Conservation (phyloP, 2,329 filamentous ascomycete genomes). For the Trichoderma breve region DNA sequence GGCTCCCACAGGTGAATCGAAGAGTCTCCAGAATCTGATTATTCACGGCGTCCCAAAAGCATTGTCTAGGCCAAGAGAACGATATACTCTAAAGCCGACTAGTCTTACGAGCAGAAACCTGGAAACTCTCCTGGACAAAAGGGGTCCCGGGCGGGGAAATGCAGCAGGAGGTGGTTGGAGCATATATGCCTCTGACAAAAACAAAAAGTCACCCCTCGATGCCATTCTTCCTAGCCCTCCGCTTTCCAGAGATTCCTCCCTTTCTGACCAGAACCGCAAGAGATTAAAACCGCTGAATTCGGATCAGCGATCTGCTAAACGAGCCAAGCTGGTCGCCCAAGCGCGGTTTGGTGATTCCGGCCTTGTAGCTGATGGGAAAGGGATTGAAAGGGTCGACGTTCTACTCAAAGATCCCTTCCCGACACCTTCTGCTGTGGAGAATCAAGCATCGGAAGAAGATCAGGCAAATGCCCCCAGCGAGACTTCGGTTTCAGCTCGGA, state of each 20-base stretch:
- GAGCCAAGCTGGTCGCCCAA: conserved; percentile 59
- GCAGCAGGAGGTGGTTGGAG: conserved; percentile 75
- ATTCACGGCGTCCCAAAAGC: conserved; percentile 80
- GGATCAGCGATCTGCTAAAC: conserved; percentile 48
- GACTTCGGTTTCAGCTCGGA: conserved; percentile 25
- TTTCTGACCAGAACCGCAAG: conserved; percentile 31
- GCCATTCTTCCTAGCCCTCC: conserved; percentile 48
- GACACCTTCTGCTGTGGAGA: conserved; percentile 20
- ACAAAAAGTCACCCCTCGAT: conserved; percentile 55
- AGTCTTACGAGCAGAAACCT: conserved; percentile 70
- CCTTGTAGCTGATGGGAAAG: conserved; percentile 54
- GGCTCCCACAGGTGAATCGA: conserved; percentile 50
- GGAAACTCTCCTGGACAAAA: conserved; percentile 63
- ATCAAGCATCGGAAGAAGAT: conserved; percentile 26
- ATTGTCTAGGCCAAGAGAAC: conserved; percentile 68
- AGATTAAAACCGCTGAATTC: conserved; percentile 27
- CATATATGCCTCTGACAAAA: conserved; percentile 67
- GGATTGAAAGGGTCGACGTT: conserved; percentile 61
- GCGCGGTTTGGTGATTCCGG: conserved; percentile 69
- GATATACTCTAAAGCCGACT: conserved; percentile 68
- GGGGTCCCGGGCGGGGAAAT: conserved; percentile 68
- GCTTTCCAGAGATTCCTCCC: conserved; percentile 36
- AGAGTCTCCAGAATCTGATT: conserved; percentile 67
- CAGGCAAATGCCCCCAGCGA: conserved; percentile 24
- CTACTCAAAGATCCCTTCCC: conserved; percentile 59